Evolutionary conservation across 192 early-diverging fungal genomes (phyloP).

Genomic region (Obelidium mucronatum): DNA sequence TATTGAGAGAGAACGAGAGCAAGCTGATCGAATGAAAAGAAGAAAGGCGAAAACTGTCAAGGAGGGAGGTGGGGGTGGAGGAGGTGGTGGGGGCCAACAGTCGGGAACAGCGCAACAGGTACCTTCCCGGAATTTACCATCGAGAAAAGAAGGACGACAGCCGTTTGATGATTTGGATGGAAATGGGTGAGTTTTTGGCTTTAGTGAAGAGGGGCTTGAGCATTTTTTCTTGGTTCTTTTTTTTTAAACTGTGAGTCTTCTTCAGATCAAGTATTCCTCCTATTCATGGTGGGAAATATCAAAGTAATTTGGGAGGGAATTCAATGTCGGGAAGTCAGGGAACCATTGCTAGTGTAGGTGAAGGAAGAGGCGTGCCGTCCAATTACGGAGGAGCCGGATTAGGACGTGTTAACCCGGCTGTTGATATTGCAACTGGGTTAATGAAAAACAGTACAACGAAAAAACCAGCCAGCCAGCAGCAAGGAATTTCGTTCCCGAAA

Average conservation of each 20-base stretch:
- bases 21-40: slow-evolving; percentile 47
- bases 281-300: slow-evolving; percentile 21
- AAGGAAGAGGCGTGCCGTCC: background rate
- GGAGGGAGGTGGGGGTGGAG: background rate
- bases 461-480: slow-evolving; percentile 33
- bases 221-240: background rate
- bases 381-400: background rate
- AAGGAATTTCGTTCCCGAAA: slow-evolving; percentile 25
- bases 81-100: background rate
- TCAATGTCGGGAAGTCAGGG: slow-evolving; percentile 27
- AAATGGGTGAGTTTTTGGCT: slow-evolving; percentile 28
- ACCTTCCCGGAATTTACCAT: slow-evolving; percentile 35
- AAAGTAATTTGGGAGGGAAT: background rate
- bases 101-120: background rate
- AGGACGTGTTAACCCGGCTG: slow-evolving; percentile 21
- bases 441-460: slow-evolving; percentile 6
- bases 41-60: slow-evolving; percentile 50
- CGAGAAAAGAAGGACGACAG: slow-evolving; percentile 46
- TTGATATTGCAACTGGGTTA: slow-evolving; percentile 32
- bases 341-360: slow-evolving; percentile 18
- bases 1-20: slow-evolving; percentile 58
- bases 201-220: background rate
- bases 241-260: background rate
- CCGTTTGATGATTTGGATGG: slow-evolving; percentile 56
- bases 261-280: slow-evolving; percentile 28